Evolutionary conservation across 345 rosid genomes (phyloP).

Genomic region (Camelina sativa): DNA sequence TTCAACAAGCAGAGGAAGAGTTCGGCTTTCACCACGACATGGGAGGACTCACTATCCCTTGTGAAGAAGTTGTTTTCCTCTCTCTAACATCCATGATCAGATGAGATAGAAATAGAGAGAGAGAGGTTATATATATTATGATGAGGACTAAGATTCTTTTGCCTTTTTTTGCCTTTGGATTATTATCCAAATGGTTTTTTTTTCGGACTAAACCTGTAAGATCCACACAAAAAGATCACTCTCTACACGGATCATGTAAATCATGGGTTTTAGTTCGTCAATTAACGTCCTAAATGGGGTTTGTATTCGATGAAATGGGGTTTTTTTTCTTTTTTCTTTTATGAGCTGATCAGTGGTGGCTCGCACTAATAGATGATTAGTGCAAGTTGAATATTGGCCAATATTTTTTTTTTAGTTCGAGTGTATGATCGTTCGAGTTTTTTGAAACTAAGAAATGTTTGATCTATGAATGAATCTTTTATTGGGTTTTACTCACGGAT

Average conservation of each 20-base stretch:
- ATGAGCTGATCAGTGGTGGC: constrained; percentile 40
- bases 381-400: constrained; percentile 36
- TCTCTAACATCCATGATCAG: constrained; percentile 40
- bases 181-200: constrained; percentile 38
- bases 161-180: constrained; percentile 39
- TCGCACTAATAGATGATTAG: constrained; percentile 16
- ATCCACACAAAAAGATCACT: constrained; percentile 30
- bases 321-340: not conserved
- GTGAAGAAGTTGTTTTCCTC: constrained; percentile 74
- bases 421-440: constrained; percentile 39
- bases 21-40: constrained; percentile 88
- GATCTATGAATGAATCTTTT: constrained; percentile 24
- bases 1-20: constrained; percentile 90
- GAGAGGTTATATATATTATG: constrained; percentile 20
- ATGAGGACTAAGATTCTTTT: constrained; percentile 31
- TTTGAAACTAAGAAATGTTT: constrained; percentile 44
- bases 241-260: constrained; percentile 42
- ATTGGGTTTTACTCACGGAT: constrained; percentile 26
- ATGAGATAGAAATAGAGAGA: constrained; percentile 31
- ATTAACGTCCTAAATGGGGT: constrained; percentile 23
- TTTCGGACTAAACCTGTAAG: constrained; percentile 39
- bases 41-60: constrained; percentile 93
- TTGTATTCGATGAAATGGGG: constrained; percentile 17
- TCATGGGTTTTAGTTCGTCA: constrained; percentile 36
- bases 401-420: not conserved